Evolutionary conservation across 2,329 filamentous ascomycete genomes (phyloP).

Genomic region (Alternaria atra): DNA sequence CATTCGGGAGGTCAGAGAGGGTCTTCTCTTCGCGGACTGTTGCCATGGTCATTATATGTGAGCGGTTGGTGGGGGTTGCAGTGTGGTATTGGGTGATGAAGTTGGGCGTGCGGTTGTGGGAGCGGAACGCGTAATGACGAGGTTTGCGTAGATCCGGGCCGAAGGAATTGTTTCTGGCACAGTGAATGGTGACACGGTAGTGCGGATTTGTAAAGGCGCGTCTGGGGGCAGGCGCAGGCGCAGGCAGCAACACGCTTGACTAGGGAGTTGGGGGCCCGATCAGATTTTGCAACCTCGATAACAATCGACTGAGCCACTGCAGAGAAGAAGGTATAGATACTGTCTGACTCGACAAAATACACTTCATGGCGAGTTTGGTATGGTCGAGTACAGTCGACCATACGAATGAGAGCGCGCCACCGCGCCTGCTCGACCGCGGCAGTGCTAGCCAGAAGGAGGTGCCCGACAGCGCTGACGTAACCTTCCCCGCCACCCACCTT

Average conservation of each 20-base stretch:
- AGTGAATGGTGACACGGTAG: background rate
- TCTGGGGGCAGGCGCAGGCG: background rate
- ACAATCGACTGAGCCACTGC: background rate
- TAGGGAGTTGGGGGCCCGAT: background rate
- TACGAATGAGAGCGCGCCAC: conserved; percentile 2
- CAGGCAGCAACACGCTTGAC: background rate
- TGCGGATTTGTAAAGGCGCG: background rate
- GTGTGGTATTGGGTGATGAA: background rate
- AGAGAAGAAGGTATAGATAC: background rate
- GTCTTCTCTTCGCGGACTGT: conserved; percentile 37
- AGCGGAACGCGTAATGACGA: background rate
- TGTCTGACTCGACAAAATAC: background rate
- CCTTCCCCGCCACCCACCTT: background rate
- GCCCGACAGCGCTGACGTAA: conserved; percentile 17
- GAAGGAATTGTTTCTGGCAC: background rate
- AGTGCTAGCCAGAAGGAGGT: background rate
- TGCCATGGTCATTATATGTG: conserved; percentile 10
- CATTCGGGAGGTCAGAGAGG: conserved; percentile 39
- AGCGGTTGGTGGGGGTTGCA: background rate
- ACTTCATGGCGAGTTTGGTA: background rate
- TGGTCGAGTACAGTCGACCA: background rate
- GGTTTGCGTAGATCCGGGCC: background rate
- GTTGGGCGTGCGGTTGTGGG: background rate
- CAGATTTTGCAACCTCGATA: background rate
- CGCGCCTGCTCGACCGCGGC: conserved; percentile 3